Base-by-base conservation (phyloP, 1,284 basidiomycete genomes). In the Ganoderma multipileum region DNA sequence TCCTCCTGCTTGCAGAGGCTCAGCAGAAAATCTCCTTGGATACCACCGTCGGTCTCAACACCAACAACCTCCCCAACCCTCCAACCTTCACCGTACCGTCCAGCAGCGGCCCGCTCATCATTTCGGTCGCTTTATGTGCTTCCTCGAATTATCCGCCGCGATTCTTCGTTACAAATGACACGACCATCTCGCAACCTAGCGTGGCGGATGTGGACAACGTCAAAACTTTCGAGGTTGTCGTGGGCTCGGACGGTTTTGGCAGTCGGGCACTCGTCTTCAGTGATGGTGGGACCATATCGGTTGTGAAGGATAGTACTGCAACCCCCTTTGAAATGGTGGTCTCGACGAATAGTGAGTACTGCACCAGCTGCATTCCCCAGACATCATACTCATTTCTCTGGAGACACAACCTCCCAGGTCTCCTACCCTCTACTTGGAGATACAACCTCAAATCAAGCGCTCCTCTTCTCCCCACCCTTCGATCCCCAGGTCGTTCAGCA, bases 401-500 rank as follows among this genome's bases (percentile, higher is more conserved):
- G 38, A 72, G 66, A 65, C 41, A 54, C 68, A 3, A 70, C 66
- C 33, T 60, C 68, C 8, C 61, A 83, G 63, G 64, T 83, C 2
- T 77, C 87, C 5, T 75, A 85, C 1, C 92, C 92, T 0, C 78
- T 91, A 1, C 81, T 95, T 0, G 93, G 92, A 5, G 95, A 96
- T 76, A 91, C 93, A 1, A 94, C 93, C 0, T 83, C 89, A 1
- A 91, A 89, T 65, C 87, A 91, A 75, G 91, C 88, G 0, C 80
- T 96, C n/a, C 75, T 96, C 16, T 94, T 94, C 78, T 95, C 94
- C 0, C 87, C 89, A 0, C 79, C 89, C 0, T 74, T 76, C 62
- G 79, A 82, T 23, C 74, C 78, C 5, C 73, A 75, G 16, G 74
- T 64, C 38, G 54, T 77, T 2, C 64, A 72, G 0, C 76, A 83